A percentile compares a stretch with the other conserved stretches of the same genome.
Evolutionary conservation across 352 stramenopile genomes (phyloP).

Genomic region (Globisporangium splendens): DNA sequence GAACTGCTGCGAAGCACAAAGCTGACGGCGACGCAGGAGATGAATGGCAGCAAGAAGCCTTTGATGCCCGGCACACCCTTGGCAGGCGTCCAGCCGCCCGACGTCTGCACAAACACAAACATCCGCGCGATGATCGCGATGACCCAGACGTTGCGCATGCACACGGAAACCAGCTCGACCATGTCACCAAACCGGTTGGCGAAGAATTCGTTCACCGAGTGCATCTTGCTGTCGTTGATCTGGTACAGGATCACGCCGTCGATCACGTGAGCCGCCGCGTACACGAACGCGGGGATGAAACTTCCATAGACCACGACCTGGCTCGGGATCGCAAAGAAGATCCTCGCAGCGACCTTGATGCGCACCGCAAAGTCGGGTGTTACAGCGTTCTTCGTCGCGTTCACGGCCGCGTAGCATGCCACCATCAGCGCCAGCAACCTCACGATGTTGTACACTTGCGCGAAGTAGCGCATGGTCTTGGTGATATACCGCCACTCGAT

Average conservation of each 20-base stretch:
- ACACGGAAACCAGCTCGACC: conserved; percentile 33
- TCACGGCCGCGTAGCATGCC: conserved; percentile 27
- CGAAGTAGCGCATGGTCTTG: conserved; percentile 37
- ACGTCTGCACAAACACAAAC: conserved; percentile 46
- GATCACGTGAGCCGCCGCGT: conserved; percentile 44
- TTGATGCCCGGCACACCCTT: conserved; percentile 39
- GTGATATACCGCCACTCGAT: conserved; percentile 51
- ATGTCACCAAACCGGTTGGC: conserved; percentile 33
- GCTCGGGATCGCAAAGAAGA: conserved; percentile 46
- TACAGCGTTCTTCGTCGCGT: conserved; percentile 8
- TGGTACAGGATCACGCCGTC: conserved; percentile 51
- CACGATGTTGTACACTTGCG: conserved; percentile 40
- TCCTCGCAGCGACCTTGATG: conserved; percentile 16
- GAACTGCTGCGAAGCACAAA: conserved; percentile 20
- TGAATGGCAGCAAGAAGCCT: conserved; percentile 34
- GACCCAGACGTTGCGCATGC: conserved; percentile 51
- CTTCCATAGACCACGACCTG: conserved; percentile 54
- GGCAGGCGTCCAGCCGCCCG: conserved; percentile 42
- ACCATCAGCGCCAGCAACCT: conserved; percentile 29
- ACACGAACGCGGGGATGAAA: conserved; percentile 43
- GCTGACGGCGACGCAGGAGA: conserved; percentile 20
- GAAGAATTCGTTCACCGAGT: conserved; percentile 24
- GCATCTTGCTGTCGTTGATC: conserved; percentile 36
- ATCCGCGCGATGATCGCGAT: conserved; percentile 38
- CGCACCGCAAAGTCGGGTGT: conserved; percentile 6